Percentiles rank a stretch among this genome's conserved stretches.
phyloP scores from a whole-genome alignment of 768 basidiomycete genomes.

The Tricholoma sp. region DNA sequence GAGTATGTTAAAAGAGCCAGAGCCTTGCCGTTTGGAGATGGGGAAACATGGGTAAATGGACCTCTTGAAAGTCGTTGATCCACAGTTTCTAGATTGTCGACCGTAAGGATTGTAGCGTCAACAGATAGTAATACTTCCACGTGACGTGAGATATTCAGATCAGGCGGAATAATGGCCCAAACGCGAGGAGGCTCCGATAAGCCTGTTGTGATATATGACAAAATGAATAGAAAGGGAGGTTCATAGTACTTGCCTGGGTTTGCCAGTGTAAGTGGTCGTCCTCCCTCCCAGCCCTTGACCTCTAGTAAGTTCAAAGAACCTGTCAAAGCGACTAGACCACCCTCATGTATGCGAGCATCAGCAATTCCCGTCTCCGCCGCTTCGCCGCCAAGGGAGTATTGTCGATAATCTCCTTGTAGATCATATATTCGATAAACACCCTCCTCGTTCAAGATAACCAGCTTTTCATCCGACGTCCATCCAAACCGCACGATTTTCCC shows the following conservation, averaged over 20 bases:
- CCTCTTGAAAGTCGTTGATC: constrained; percentile 88
- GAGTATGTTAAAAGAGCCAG: constrained; percentile 75
- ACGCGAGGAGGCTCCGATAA: constrained; percentile 75
- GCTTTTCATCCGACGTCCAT: constrained; percentile 77
- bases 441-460: constrained; percentile 87
- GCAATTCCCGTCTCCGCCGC: constrained; percentile 78
- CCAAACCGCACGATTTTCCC: constrained; percentile 77
- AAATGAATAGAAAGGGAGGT: background rate
- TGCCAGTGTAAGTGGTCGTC: constrained; percentile 64
- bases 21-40: constrained; percentile 93
- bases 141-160: constrained; percentile 83
- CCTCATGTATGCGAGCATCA: constrained; percentile 82
- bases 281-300: constrained; percentile 86
- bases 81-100: constrained; percentile 84
- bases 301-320: constrained; percentile 74
- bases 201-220: constrained; percentile 33
- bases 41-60: constrained; percentile 81
- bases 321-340: constrained; percentile 82
- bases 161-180: constrained; percentile 89
- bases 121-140: constrained; percentile 85
- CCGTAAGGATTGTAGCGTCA: constrained; percentile 71
- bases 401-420: constrained; percentile 79
- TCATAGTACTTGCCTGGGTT: constrained; percentile 55
- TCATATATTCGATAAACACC: constrained; percentile 89
- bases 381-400: constrained; percentile 80